These are phyloP conservation scores for Ogataea nonfermentans DNA, from an alignment of 805 yeast species.

Conservation along the genomic window DNA sequence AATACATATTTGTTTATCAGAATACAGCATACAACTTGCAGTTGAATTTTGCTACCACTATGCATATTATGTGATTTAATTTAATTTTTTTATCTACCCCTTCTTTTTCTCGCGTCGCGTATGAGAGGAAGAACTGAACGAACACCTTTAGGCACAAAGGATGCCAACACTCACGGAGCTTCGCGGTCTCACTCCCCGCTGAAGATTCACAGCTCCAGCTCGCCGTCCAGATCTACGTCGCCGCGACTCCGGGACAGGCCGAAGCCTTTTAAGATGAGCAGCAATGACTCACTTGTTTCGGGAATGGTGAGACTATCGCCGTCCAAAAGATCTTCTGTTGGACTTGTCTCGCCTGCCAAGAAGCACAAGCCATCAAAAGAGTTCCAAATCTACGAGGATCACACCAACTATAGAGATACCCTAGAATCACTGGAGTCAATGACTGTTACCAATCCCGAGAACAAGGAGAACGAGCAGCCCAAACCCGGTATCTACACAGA, in stretches of 20 bases:
- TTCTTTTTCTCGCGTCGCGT: constrained; percentile 12
- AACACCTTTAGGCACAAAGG: constrained; percentile 11
- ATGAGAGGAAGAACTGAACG: constrained; percentile 12
- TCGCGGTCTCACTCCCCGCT: constrained; percentile 11
- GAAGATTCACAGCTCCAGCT: constrained; percentile 5
- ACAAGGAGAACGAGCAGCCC: constrained; percentile 18
- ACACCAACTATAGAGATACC: constrained; percentile 12
- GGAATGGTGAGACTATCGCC: constrained; percentile 11
- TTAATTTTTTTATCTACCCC: constrained; percentile 2
- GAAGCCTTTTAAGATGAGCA: constrained; percentile 10
- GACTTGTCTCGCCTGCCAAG: constrained; percentile 14
- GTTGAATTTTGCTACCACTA: no score
- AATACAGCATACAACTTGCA: no score
- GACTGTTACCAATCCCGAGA: constrained; percentile 6
- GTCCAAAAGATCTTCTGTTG: constrained; percentile 13
- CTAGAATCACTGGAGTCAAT: constrained; percentile 9
- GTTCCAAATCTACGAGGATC: constrained; percentile 24
- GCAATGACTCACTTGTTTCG: constrained; percentile 13
- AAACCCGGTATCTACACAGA: not conserved
- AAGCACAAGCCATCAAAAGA: constrained; percentile 10
- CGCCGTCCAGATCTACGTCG: constrained; percentile 11
- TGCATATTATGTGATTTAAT: not conserved
- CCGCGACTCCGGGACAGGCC: constrained; percentile 7
- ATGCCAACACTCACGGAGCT: constrained; percentile 11
- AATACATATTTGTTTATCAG: not conserved